phyloP scores from a whole-genome alignment of 371 early-diverging fungal genomes.

The Actinomortierella ambigua region DNA sequence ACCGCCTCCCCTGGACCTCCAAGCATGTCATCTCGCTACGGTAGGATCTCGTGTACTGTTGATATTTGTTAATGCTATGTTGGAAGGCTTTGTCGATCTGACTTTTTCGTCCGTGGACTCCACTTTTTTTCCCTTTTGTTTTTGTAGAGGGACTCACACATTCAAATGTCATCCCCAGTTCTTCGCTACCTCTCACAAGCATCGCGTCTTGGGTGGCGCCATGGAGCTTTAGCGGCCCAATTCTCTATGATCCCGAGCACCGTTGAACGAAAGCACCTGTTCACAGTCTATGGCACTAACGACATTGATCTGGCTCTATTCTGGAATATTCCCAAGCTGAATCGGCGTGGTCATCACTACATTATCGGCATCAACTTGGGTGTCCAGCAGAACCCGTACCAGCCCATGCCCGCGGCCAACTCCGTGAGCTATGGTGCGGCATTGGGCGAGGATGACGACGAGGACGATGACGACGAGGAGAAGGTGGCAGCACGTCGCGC shows the following conservation, averaged over 20 bases:
- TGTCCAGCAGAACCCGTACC: constrained; percentile 75
- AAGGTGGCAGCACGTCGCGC: constrained; percentile 52
- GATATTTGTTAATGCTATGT: too few species aligned
- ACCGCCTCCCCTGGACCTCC: constrained; percentile 49
- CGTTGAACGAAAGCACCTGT: constrained; percentile 56
- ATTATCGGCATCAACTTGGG: constrained; percentile 88
- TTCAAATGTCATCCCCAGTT: constrained; percentile 53
- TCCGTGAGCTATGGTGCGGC: not conserved
- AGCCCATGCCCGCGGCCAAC: constrained; percentile 43
- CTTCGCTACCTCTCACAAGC: constrained; percentile 69
- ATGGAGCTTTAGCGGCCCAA: constrained; percentile 57
- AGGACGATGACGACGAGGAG: constrained; percentile 37
- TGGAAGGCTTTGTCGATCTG: too few species aligned
- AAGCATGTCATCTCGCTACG: constrained; percentile 39
- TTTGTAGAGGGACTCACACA: constrained; percentile 50
- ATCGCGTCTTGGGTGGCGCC: constrained; percentile 79
- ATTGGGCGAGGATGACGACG: constrained; percentile 21
- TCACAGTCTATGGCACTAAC: constrained; percentile 80
- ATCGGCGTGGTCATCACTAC: constrained; percentile 81
- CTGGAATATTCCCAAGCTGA: constrained; percentile 73
- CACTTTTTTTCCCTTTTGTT: not conserved
- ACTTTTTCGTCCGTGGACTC: not conserved
- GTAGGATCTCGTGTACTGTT: constrained; percentile 10
- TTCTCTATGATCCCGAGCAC: constrained; percentile 66
- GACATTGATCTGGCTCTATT: constrained; percentile 89